These are phyloP conservation scores for Bruguiera hainesii DNA, from an alignment of 441 rosid species.

Conservation along the genomic window DNA sequence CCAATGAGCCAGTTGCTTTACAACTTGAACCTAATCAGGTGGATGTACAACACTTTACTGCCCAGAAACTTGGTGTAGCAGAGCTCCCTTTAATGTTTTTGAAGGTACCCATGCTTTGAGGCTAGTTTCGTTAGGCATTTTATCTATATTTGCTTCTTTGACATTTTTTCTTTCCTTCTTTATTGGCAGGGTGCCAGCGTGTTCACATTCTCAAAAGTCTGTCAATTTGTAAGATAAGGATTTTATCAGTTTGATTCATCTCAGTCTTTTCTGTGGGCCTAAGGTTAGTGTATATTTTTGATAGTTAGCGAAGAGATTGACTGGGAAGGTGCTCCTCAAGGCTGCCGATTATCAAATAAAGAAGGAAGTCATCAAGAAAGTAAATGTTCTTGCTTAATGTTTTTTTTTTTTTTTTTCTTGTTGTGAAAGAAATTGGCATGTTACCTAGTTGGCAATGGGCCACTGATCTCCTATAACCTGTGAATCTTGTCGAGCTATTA, in stretches of 20 bases:
- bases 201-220: slow-evolving; percentile 67
- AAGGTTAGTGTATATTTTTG: slow-evolving; percentile 25
- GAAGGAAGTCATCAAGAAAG: slow-evolving; percentile 73
- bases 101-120: slow-evolving; percentile 45
- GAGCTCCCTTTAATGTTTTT: slow-evolving; percentile 65
- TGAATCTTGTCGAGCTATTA: no score
- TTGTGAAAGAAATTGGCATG: slow-evolving; percentile 4
- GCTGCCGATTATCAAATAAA: slow-evolving; percentile 85
- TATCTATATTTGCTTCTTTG: background rate
- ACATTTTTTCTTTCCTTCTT: slow-evolving; percentile 11
- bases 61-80: slow-evolving; percentile 46
- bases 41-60: slow-evolving; percentile 66
- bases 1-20: slow-evolving; percentile 42
- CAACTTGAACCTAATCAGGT: slow-evolving; percentile 67
- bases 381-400: slow-evolving; percentile 20
- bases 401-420: background rate
- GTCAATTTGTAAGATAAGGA: slow-evolving; percentile 63
- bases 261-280: slow-evolving; percentile 10
- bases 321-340: slow-evolving; percentile 64
- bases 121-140: slow-evolving; percentile 4
- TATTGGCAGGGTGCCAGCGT: slow-evolving; percentile 66
- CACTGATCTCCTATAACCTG: no score
- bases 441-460: background rate
- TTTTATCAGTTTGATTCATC: background rate
- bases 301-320: slow-evolving; percentile 60